Percentiles rank a stretch among this genome's conserved stretches.
phyloP scores from a whole-genome alignment of 768 basidiomycete genomes.

The Lentinula raphanica region DNA sequence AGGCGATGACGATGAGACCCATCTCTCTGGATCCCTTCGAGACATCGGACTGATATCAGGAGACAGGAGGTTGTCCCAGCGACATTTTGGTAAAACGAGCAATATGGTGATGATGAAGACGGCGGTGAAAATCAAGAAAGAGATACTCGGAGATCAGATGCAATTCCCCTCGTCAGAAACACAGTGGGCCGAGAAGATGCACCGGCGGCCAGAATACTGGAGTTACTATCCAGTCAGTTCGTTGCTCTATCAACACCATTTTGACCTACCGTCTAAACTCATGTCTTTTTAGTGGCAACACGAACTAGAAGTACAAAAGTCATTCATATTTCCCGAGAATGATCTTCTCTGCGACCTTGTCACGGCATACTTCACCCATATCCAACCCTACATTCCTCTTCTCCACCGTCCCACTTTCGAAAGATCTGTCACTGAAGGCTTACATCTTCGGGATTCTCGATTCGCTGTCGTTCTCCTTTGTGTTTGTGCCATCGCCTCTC shows the following conservation, averaged over 20 bases:
- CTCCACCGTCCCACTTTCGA: slow-evolving; percentile 49
- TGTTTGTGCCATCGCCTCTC: slow-evolving; percentile 41
- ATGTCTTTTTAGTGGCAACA: background rate
- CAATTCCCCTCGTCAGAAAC: background rate
- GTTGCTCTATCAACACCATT: background rate
- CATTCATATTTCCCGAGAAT: slow-evolving; percentile 21
- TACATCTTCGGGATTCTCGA: slow-evolving; percentile 29
- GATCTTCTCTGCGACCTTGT: slow-evolving; percentile 38
- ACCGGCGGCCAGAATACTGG: background rate
- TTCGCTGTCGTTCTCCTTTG: slow-evolving; percentile 44
- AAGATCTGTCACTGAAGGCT: slow-evolving; percentile 25
- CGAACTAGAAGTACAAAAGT: slow-evolving; percentile 16
- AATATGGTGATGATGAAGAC: slow-evolving; percentile 19
- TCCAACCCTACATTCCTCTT: slow-evolving; percentile 38
- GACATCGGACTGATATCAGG: slow-evolving; percentile 17
- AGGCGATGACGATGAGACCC: background rate
- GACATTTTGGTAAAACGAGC: background rate
- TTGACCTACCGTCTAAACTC: background rate
- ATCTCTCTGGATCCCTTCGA: background rate
- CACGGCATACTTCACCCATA: slow-evolving; percentile 40
- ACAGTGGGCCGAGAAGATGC: background rate
- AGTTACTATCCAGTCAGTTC: background rate
- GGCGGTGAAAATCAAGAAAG: slow-evolving; percentile 37
- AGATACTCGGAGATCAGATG: slow-evolving; percentile 20
- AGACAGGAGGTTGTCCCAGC: background rate